phyloP scores from a whole-genome alignment of 2,329 filamentous ascomycete species.

The Peltaster fructicola region DNA sequence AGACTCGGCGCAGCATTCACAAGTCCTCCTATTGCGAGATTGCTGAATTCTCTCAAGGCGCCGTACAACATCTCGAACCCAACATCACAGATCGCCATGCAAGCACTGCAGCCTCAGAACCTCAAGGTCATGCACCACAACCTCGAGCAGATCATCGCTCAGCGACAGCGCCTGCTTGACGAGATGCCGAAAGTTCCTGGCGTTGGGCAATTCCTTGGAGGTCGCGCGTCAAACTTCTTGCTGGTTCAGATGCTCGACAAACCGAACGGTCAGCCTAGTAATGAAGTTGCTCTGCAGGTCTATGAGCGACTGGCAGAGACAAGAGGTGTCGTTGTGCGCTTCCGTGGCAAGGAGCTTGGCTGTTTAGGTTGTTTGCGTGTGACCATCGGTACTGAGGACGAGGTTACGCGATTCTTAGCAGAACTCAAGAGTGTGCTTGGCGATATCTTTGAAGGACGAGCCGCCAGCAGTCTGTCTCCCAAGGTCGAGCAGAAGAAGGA shows the following conservation, averaged over 20 bases:
- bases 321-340: conserved; percentile 79
- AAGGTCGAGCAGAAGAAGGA: conserved; percentile 29
- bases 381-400: conserved; percentile 76
- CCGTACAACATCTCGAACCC: conserved; percentile 90
- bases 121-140: conserved; percentile 57
- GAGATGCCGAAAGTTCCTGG: conserved; percentile 62
- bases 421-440: conserved; percentile 41
- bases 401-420: conserved; percentile 61
- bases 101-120: conserved; percentile 50
- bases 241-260: conserved; percentile 72
- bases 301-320: conserved; percentile 76
- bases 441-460: conserved; percentile 27
- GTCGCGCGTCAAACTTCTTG: conserved; percentile 70
- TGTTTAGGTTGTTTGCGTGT: conserved; percentile 80
- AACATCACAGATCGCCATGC: conserved; percentile 62
- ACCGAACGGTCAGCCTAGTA: conserved; percentile 54
- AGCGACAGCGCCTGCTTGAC: conserved; percentile 57
- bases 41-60: conserved; percentile 86
- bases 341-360: conserved; percentile 80
- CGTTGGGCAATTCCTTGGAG: conserved; percentile 65
- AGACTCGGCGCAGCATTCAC: conserved; percentile 76
- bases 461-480: conserved; percentile 12
- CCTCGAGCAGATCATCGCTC: conserved; percentile 49
- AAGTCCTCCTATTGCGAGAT: conserved; percentile 50
- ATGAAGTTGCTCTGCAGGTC: conserved; percentile 55